phyloP scores from a whole-genome alignment of 177 flowering plant genomes.

The Vitis hybrid region DNA sequence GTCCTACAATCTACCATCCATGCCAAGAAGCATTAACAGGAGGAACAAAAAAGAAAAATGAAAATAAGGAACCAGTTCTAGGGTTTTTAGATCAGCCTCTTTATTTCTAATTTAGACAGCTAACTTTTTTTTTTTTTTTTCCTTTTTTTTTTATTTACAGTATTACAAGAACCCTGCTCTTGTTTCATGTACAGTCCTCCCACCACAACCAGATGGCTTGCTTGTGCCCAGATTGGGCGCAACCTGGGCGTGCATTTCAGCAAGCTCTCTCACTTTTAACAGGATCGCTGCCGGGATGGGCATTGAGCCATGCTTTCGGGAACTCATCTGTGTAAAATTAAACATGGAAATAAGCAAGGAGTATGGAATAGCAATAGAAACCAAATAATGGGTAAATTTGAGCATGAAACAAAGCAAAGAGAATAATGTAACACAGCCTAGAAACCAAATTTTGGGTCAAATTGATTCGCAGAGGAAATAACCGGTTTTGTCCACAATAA shows the following conservation, averaged over 20 bases:
- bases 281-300: conserved; percentile 75
- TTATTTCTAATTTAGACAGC: conserved; percentile 4
- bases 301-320: conserved; percentile 55
- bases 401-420: too few species aligned
- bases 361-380: too few species aligned
- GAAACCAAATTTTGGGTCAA: too few species aligned
- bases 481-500: too few species aligned
- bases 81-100: too few species aligned
- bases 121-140: neutral
- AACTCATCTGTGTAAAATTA: conserved; percentile 31
- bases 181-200: conserved; percentile 36
- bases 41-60: too few species aligned
- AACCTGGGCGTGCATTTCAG: conserved; percentile 62
- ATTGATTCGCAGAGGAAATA: too few species aligned
- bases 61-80: conserved; percentile 1
- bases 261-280: conserved; percentile 78
- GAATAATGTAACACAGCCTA: too few species aligned
- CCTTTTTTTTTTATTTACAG: conserved; percentile 9
- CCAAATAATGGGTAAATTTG: too few species aligned
- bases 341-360: too few species aligned
- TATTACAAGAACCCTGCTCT: conserved; percentile 50
- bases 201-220: conserved; percentile 30
- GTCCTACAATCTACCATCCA: too few species aligned
- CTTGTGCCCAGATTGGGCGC: conserved; percentile 34
- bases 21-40: too few species aligned